phyloP scores from a whole-genome alignment of 176 grass and related monocot genomes.

The Rhynchospora tenuis region DNA sequence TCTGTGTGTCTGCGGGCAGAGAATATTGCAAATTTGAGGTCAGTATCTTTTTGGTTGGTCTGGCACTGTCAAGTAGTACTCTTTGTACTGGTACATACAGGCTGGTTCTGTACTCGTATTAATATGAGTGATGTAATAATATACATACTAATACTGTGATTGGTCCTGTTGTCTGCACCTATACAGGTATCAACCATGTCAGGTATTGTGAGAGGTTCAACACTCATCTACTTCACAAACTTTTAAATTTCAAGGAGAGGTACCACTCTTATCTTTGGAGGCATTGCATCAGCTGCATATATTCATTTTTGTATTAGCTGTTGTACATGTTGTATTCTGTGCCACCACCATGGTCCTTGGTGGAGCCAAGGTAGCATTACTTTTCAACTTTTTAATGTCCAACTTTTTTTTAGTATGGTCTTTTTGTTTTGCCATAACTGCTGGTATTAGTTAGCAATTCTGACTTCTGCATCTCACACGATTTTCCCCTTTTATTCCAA shows the following conservation, averaged over 20 bases:
- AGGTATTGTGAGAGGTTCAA: not conserved
- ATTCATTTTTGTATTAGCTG: conserved; percentile 82
- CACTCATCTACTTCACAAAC: not conserved
- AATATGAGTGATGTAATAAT: not conserved
- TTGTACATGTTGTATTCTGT: conserved; percentile 70
- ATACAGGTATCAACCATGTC: not conserved
- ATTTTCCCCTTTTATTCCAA: not conserved
- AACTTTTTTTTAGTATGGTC: not conserved
- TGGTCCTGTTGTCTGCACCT: not conserved
- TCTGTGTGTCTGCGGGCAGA: not conserved
- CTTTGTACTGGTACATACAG: not conserved
- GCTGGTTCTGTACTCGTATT: not conserved
- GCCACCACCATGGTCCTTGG: conserved; percentile 78
- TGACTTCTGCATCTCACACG: not conserved
- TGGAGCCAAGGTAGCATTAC: conserved; percentile 51
- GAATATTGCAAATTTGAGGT: not conserved
- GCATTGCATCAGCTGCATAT: conserved; percentile 87
- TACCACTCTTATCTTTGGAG: conserved; percentile 73
- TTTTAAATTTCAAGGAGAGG: conserved; percentile 58
- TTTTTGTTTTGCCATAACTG: conserved; percentile 13
- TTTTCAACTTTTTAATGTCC: not conserved
- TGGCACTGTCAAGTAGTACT: not conserved
- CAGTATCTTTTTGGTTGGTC: not conserved
- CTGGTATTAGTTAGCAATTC: not conserved
- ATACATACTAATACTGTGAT: not conserved